These are phyloP conservation scores for Cotoneaster glaucophyllus DNA, from an alignment of 306 rosid species.

Conservation along the genomic window DNA sequence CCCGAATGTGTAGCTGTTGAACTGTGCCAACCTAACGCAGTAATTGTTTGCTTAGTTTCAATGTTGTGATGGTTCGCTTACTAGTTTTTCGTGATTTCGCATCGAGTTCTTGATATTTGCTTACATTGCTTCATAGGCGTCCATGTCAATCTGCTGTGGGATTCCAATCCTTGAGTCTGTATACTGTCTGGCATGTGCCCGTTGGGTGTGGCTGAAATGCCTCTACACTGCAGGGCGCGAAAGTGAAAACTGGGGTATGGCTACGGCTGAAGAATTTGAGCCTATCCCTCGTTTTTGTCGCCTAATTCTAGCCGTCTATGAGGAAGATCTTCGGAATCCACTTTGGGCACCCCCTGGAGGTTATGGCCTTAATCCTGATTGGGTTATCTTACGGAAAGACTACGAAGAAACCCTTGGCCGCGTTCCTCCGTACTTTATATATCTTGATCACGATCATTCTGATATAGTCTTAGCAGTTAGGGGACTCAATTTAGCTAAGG, in stretches of 20 bases:
- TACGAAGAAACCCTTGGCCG: slow-evolving; percentile 51
- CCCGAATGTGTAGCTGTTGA: background rate
- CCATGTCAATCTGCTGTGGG: slow-evolving; percentile 82
- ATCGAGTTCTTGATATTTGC: background rate
- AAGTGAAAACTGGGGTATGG: slow-evolving; percentile 87
- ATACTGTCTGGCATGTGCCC: slow-evolving; percentile 79
- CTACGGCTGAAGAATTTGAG: slow-evolving; percentile 81
- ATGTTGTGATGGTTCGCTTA: background rate
- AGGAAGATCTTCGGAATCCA: slow-evolving; percentile 70
- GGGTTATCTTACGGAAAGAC: slow-evolving; percentile 61
- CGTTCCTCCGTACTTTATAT: slow-evolving; percentile 79
- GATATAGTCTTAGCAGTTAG: slow-evolving; percentile 70
- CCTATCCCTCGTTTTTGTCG: slow-evolving; percentile 81
- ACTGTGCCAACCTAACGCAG: background rate
- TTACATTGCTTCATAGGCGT: slow-evolving; percentile 34
- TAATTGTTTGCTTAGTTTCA: background rate
- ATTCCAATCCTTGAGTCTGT: slow-evolving; percentile 86
- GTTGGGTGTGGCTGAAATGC: slow-evolving; percentile 90
- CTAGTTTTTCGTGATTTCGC: background rate
- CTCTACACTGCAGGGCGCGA: slow-evolving; percentile 83
- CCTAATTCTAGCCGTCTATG: slow-evolving; percentile 61
- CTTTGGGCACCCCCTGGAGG: slow-evolving; percentile 91
- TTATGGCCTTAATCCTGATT: slow-evolving; percentile 75
- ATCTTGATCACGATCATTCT: slow-evolving; percentile 77
- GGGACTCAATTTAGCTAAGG: slow-evolving; percentile 83